A percentile compares a stretch with the other conserved stretches of the same genome.
Conservation (phyloP, 2,329 filamentous ascomycete genomes). For the Aureobasidium sp. region DNA sequence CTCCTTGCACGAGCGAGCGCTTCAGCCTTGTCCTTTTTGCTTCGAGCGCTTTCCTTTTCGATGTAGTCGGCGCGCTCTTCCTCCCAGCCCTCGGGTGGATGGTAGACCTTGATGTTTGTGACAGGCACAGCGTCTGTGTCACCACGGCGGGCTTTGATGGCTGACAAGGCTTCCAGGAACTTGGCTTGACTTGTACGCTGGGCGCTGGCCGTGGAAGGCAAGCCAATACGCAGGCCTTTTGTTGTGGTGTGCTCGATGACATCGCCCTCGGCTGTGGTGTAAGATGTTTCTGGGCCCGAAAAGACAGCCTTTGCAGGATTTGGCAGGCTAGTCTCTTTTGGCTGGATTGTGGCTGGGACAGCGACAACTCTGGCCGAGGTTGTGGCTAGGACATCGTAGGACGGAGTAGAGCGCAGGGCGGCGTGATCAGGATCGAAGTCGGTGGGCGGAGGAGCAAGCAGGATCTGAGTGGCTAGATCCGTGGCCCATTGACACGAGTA, state of each 20-base stretch:
- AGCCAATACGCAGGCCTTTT: constrained; percentile 13
- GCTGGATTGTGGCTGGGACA: constrained; percentile 51
- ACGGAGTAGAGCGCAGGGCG: constrained; percentile 46
- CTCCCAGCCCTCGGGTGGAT: constrained; percentile 18
- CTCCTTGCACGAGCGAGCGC: background rate
- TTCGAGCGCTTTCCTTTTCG: constrained; percentile 11
- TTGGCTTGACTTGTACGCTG: constrained; percentile 24
- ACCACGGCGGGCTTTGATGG: constrained; percentile 36
- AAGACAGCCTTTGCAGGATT: background rate
- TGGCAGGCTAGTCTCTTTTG: constrained; percentile 17
- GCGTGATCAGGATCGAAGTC: constrained; percentile 39
- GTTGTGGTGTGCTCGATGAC: constrained; percentile 9
- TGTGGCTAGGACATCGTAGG: constrained; percentile 65
- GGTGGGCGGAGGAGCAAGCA: constrained; percentile 39
- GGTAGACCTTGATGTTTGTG: constrained; percentile 24
- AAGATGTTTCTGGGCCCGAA: constrained; percentile 7
- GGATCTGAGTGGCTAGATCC: constrained; percentile 75
- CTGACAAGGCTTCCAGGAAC: constrained; percentile 36
- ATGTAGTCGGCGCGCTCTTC: constrained; percentile 15
- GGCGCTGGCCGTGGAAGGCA: constrained; percentile 17
- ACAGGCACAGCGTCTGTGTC: constrained; percentile 31
- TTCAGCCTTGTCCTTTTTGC: constrained; percentile 4
- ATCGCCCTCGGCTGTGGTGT: constrained; percentile 17
- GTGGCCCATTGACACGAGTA: constrained; percentile 77
- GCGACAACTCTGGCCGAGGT: constrained; percentile 65